These are phyloP conservation scores for Coemansia sp. DNA, from an alignment of 192 early-diverging fungal species.

Conservation along the genomic window DNA sequence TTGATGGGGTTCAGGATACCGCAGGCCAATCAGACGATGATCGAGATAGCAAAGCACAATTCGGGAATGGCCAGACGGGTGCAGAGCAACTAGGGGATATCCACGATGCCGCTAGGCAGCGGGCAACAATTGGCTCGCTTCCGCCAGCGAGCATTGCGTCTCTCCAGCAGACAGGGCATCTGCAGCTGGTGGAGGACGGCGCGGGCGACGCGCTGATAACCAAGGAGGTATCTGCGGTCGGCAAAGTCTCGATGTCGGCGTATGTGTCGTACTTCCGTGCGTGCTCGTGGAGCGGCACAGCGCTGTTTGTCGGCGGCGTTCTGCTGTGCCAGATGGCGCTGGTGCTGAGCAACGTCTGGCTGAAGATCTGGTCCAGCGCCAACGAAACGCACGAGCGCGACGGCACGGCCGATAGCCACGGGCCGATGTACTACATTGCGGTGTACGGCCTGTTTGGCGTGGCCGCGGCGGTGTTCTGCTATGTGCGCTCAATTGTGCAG, in stretches of 20 bases:
- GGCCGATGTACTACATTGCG: constrained; percentile 62
- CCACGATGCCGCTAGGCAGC: neutral
- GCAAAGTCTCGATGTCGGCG: constrained; percentile 68
- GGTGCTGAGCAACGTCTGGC: constrained; percentile 62
- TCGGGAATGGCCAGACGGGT: neutral
- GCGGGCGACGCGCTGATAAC: constrained; percentile 56
- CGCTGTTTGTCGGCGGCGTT: constrained; percentile 59
- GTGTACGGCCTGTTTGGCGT: constrained; percentile 26
- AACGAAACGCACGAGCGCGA: constrained; percentile 50
- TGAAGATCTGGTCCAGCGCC: constrained; percentile 67
- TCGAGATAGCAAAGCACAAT: constrained; percentile 6
- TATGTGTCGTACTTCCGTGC: constrained; percentile 79
- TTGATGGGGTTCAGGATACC: constrained; percentile 76
- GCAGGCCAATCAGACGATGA: constrained; percentile 25
- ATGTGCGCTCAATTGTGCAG: constrained; percentile 68
- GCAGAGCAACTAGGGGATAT: neutral
- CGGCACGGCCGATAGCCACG: constrained; percentile 1
- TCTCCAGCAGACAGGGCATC: constrained; percentile 13
- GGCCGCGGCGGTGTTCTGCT: constrained; percentile 58
- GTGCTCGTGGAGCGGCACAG: constrained; percentile 60
- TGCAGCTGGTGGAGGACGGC: constrained; percentile 2
- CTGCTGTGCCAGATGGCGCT: constrained; percentile 53
- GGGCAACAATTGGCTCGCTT: constrained; percentile 45
- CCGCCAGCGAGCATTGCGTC: constrained; percentile 56
- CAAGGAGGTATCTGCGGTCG: constrained; percentile 76